Base-by-base conservation (phyloP, 2,329 filamentous ascomycete genomes). In the Pseudodiploospora longispora region DNA sequence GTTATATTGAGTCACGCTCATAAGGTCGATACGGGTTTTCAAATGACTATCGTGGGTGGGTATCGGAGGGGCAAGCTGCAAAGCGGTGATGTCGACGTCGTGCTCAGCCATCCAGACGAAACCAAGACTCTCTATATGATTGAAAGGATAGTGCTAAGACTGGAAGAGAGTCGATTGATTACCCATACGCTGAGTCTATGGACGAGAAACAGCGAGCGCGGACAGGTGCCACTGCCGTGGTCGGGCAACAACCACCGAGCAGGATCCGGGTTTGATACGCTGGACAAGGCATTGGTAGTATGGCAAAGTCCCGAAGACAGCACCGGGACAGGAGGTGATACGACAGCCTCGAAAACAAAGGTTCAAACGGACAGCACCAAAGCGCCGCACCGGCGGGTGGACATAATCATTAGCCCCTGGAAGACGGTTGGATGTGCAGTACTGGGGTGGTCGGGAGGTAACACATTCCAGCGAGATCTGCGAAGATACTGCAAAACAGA, bases 391-490 rank as follows among this genome's bases (percentile, higher is more conserved):
- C 79, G 89, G 19, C 75, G 91, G 38, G 90, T 97, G 1, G 91
- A 97, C 59, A 95, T 97, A 46, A 91, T 97, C 52, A 72, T 97
- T 49, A 82, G 80, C 27, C 88, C 90, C 0, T 96, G 91, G 87
- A 83, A 82, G 44, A 95, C 88, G 0, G 81, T 86, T 0, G 91
- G 93, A 0, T 96, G 89, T 54, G 91, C 90, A 0, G 75, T 97
- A 4, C 67, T 91, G 12, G 90, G 89, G 2, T 97, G 91, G 93
- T 84, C 79, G 10, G 87, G 89, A 1, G 91, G 82, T 1, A 95
- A 83, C 0, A 96, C 89, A 0, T 97, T 96, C 53, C 80, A 96
- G 68, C 73, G 91, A 27, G 93, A 97, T 61, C 61, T 97, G 43
- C 72, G 91, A 35, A 70, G 83, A 31, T 95, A 91, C 63, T 87